Evolutionary conservation across 306 rosid species (phyloP).

Genomic region (peach (Prunus persica)): DNA sequence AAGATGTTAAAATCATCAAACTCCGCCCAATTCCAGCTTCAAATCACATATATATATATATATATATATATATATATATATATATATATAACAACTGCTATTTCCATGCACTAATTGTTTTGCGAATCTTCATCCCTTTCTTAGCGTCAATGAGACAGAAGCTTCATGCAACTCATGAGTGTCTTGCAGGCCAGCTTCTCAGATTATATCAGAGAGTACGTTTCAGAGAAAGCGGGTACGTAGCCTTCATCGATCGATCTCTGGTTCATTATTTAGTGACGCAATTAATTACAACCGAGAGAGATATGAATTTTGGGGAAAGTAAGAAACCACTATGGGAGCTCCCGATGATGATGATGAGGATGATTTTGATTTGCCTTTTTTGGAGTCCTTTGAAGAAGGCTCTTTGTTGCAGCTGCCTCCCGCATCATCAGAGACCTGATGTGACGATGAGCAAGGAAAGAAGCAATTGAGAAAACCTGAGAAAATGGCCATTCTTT

Average conservation of each 20-base stretch:
- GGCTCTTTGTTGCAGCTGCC: neutral
- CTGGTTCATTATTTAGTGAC: too few relatives aligned
- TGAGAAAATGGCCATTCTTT: neutral
- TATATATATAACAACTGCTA: neutral
- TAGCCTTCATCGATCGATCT: too few relatives aligned
- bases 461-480: neutral
- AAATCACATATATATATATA: too few relatives aligned
- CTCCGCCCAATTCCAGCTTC: neutral
- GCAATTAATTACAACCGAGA: constrained; percentile 4
- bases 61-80: too few relatives aligned
- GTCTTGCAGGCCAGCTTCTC: neutral
- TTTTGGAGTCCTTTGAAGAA: neutral
- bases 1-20: neutral
- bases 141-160: neutral
- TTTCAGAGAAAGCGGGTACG: too few relatives aligned
- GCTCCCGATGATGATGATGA: neutral
- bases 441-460: neutral
- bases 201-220: neutral
- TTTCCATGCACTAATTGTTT: neutral
- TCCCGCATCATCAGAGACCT: constrained; percentile 3
- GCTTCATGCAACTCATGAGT: neutral
- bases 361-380: neutral
- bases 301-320: constrained; percentile 9
- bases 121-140: neutral
- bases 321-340: constrained; percentile 13